Conservation (phyloP, 179 eudicot species). For the Beta lomatogona region DNA sequence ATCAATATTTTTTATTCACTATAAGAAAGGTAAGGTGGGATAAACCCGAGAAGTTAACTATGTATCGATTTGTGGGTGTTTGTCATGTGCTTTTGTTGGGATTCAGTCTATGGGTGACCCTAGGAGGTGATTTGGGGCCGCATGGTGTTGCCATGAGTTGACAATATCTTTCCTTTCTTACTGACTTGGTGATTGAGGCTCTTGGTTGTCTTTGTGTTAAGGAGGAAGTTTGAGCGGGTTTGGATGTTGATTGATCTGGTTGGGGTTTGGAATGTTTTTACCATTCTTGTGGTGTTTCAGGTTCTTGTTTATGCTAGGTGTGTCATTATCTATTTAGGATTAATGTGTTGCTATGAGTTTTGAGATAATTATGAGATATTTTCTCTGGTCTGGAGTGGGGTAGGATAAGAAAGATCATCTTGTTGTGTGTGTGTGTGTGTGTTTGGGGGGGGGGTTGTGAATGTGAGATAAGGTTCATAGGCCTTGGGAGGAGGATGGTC, state of each 20-base stretch:
- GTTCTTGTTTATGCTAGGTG: background rate
- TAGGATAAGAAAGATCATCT: background rate
- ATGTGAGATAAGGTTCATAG: background rate
- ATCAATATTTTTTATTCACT: background rate
- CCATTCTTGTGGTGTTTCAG: too few relatives aligned
- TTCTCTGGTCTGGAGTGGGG: too few relatives aligned
- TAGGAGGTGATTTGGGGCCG: background rate
- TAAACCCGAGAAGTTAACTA: background rate
- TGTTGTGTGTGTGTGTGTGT: background rate
- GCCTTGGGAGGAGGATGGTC: background rate
- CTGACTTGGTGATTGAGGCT: background rate
- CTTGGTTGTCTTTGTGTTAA: background rate
- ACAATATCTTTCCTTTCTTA: background rate
- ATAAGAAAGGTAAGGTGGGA: background rate
- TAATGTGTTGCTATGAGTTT: too few relatives aligned
- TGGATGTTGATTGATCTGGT: background rate
- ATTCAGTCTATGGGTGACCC: background rate
- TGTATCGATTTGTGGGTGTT: background rate
- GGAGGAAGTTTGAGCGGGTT: background rate
- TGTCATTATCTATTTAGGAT: background rate
- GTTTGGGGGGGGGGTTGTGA: too few relatives aligned
- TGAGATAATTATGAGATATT: background rate
- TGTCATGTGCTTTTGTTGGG: background rate
- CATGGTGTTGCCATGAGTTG: background rate
- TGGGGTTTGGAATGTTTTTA: background rate